Base-by-base conservation (phyloP, 805 yeast species). In the Ogataea minuta region DNA sequence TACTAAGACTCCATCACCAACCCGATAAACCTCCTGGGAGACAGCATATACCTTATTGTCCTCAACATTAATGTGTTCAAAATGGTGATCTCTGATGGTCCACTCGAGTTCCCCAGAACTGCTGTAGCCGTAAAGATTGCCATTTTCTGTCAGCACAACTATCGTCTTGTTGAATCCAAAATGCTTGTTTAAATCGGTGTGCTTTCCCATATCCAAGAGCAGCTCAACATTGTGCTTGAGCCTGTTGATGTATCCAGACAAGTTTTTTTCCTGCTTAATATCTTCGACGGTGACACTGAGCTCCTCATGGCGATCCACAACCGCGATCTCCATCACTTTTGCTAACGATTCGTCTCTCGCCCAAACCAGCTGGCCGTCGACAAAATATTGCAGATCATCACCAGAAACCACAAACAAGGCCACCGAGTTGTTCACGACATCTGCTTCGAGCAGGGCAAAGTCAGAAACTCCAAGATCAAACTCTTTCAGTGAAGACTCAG, bases 111-210 rank as follows among this genome's bases (percentile, higher is more conserved):
- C 46, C 14, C 33, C 36, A 2, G 30, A 24, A 35, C 67, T 58
- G 43, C 71, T 66, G 12, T 76, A 53, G 1, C 75, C 77, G 8
- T 69, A 56, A 1, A 80, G 34, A 31, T 62, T 64, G 4, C 74
- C 72, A 31, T 54, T 54, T 9, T 54, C 49, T 0, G 77, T 68
- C 2, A 71, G 63, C 1, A 66, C 64, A 2, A 76, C 54, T 19
- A 77, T 44, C 4, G 56, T 53, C 41, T 76, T 76, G 6, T 59
- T 52, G 23, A 71, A 66, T 1, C 81, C 81, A 60, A 77, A 76
- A 20, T 59, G 66, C 10, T 41, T 36, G 23, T 42, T 36, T 19
- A 25, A 34, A 25, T 43, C 45, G 11, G 36, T 25, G 30, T n/a
- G 54, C 14, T 45, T 58, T 38, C n/a, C 45, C 25, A 43, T 33